phyloP scores from a whole-genome alignment of 106 monocot genomes.

The Allium cepa region DNA sequence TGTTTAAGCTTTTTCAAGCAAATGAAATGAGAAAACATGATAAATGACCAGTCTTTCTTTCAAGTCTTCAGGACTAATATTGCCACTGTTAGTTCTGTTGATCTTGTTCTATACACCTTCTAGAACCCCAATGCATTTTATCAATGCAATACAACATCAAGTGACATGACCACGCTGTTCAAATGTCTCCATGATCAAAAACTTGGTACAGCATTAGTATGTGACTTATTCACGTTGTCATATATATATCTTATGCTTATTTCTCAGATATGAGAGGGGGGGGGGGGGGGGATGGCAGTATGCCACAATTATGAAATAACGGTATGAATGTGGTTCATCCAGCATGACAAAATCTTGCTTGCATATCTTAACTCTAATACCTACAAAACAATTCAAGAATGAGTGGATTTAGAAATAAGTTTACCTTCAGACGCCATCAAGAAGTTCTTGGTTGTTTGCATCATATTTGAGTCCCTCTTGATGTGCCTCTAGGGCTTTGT shows the following conservation, averaged over 20 bases:
- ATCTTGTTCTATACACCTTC: conserved; percentile 57
- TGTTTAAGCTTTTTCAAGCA: not conserved
- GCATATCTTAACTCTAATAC: not conserved
- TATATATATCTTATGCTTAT: no score
- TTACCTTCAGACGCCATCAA: conserved; percentile 82
- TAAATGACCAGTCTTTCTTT: conserved; percentile 84
- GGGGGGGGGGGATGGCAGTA: no score
- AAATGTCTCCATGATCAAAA: no score
- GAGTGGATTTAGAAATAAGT: no score
- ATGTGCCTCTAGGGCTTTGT: conserved; percentile 90
- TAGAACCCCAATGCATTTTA: not conserved
- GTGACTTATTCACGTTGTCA: no score
- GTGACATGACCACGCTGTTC: no score
- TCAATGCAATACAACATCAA: not conserved
- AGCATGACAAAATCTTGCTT: no score
- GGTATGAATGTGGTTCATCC: no score
- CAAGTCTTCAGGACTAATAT: conserved; percentile 80
- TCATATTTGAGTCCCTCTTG: conserved; percentile 88
- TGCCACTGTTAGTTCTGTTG: conserved; percentile 86
- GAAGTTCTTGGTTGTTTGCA: conserved; percentile 64
- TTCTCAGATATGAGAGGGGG: no score
- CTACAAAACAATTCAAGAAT: not conserved
- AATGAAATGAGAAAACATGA: not conserved
- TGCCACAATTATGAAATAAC: no score
- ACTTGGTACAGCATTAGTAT: no score